Base-by-base conservation (phyloP, 1,139 yeast species). In the Magnusiomyces sp. region DNA sequence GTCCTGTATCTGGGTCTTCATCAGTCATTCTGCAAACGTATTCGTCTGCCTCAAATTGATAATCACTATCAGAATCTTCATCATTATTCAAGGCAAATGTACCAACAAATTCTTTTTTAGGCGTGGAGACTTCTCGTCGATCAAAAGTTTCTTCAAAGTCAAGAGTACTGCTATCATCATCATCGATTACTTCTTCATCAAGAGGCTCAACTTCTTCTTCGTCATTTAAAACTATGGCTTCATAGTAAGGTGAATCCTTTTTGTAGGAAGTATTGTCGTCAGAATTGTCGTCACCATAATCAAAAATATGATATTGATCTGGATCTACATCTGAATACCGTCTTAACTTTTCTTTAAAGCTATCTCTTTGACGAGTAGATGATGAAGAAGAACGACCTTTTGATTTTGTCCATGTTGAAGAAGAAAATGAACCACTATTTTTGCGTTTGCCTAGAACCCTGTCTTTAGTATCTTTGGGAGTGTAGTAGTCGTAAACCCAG, bases 401-500 rank as follows among this genome's bases (percentile, higher is more conserved):
- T 5, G 29, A 23, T 5, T 7, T 23, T 4, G 29, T 23, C 29
- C 29, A 4, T 23, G 7, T 5, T 5, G 29, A 23, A 23, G 29
- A 4, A 23, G 29, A 23, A 5, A 23, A 23, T 7, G 29, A 23
- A 7, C 7, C 7, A 7, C 7, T 4, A 5, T 23, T 23, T 23
- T 23, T 23, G 29, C 29, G 4, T 7, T 23, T 4, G 7, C 29
- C 29, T 5, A 23, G 29, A 23, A 23, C 7, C 4, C 29, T 23
- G 29, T 7, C 29, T 23, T 23, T 23, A 23, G 29, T 23, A 23
- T 23, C 29, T 5, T 23, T 23, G 7, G 27, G 29, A 14, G 19
- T 31, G 6, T 29, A 32, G 11, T 66, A 62, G 53, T 78, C 83
- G 48, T 74, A 68, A 1, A 68, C 76, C 73, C 84, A 72, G 1